phyloP scores from a whole-genome alignment of 2,329 filamentous ascomycete genomes.

The Stenocarpella maydis region DNA sequence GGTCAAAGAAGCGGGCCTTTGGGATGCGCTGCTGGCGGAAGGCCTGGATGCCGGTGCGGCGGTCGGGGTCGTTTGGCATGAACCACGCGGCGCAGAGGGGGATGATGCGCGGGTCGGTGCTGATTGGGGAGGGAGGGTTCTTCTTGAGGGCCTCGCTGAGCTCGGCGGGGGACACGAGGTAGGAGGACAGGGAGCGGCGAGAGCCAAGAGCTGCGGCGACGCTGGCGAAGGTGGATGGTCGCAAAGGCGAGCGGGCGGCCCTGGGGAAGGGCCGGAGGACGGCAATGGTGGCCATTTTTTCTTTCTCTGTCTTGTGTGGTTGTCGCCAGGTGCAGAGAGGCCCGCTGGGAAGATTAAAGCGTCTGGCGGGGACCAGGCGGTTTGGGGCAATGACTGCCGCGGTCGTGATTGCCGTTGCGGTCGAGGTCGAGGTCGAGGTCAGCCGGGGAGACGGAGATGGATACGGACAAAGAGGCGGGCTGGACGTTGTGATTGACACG shows the following conservation, averaged over 20 bases:
- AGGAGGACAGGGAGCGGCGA: conserved; percentile 73
- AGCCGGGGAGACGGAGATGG: neutral
- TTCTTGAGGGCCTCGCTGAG: conserved; percentile 82
- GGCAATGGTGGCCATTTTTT: conserved; percentile 50
- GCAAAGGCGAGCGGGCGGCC: conserved; percentile 38
- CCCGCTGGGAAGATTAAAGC: neutral
- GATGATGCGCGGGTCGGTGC: conserved; percentile 82
- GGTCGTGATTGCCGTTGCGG: neutral
- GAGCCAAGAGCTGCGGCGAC: conserved; percentile 36
- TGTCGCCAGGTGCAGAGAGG: neutral
- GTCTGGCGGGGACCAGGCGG: neutral
- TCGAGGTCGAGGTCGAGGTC: neutral
- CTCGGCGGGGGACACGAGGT: conserved; percentile 86
- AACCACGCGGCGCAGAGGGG: conserved; percentile 96
- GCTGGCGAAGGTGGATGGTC: conserved; percentile 38
- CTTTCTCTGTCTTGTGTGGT: conserved; percentile 44
- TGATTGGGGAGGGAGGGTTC: conserved; percentile 81
- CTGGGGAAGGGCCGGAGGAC: conserved; percentile 52
- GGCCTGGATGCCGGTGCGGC: conserved; percentile 79
- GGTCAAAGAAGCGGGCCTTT: conserved; percentile 91
- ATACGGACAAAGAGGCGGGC: neutral
- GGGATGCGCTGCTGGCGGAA: conserved; percentile 88
- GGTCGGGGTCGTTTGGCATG: conserved; percentile 80
- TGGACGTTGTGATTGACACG: conserved; percentile 31
- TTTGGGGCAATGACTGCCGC: neutral